Base-by-base conservation (phyloP, 148 eudicot species). In the Selenicereus undatus region DNA sequence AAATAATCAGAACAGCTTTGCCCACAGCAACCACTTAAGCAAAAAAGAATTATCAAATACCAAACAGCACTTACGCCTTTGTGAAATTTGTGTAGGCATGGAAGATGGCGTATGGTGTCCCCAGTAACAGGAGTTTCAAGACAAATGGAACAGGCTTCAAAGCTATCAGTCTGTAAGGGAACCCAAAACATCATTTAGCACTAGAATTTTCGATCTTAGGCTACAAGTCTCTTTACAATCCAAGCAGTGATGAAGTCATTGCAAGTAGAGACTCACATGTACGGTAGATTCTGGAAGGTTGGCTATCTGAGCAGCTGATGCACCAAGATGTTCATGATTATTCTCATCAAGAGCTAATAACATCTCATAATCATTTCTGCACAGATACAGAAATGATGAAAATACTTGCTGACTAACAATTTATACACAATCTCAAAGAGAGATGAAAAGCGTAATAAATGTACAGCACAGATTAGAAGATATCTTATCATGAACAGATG, bases 31-130 rank as follows among this genome's bases (percentile, higher is more conserved):
- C 71, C 74, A 66, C 32, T 5, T 24, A 30, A 43, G 60, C 7
- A 79, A 32, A 42, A 18, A 43, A 73, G 45, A 35, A 76, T 30
- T n/a, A 65, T 58, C 71, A 11, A 64, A 76, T 75, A 10, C 42
- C 24, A 17, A 66, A 72, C 45, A 81, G 51, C 39, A 71, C 90
- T 56, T 85, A 96, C 99, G 82, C 94, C 98, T 89, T 93, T 96
- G 86, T 96, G 99, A 90, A 94, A 96, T 81, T 90, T 94, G 87
- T 96, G 99, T 76, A 96, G 83, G 87, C 99, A 96, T 71, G 99
- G 99, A 58, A 96, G 93, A 88, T 94, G 98, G 50, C 99, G 91
- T 73, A 96, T 89, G 45, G 88, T 86, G 58, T 96, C 98, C 66
- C 99, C 99, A 35, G 87, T 73, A 18, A 78, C 84, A 24, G 98